These are phyloP conservation scores for Zalaria sp. DNA, from an alignment of 2,329 filamentous ascomycete genomes.

Conservation along the genomic window DNA sequence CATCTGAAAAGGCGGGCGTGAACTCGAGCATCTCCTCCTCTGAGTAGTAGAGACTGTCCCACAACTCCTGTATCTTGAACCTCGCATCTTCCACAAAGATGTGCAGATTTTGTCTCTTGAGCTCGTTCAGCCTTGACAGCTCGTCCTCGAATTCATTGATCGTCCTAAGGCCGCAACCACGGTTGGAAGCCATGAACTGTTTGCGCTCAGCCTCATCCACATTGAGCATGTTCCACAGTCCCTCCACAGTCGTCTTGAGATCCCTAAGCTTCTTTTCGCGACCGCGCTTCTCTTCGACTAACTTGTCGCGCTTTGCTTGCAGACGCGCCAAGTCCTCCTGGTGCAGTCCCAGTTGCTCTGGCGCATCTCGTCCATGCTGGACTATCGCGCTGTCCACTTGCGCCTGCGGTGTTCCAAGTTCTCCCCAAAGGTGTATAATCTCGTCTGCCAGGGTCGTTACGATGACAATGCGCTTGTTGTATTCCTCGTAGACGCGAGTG, in stretches of 20 bases:
- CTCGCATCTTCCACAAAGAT: slow-evolving; percentile 92
- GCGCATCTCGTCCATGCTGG: slow-evolving; percentile 75
- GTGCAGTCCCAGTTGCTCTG: slow-evolving; percentile 87
- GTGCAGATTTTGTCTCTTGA: slow-evolving; percentile 90
- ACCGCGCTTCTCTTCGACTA: slow-evolving; percentile 75
- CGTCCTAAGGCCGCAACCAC: slow-evolving; percentile 77
- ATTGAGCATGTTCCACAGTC: slow-evolving; percentile 76
- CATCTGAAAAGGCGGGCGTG: slow-evolving; percentile 89
- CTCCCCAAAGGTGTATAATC: slow-evolving; percentile 89
- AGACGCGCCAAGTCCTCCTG: slow-evolving; percentile 69
- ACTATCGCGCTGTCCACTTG: slow-evolving; percentile 83
- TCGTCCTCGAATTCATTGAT: slow-evolving; percentile 97
- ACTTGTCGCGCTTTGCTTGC: slow-evolving; percentile 60
- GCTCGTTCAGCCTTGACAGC: slow-evolving; percentile 68
- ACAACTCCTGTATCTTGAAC: slow-evolving; percentile 80
- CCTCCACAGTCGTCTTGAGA: slow-evolving; percentile 63
- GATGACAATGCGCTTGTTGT: slow-evolving; percentile 63
- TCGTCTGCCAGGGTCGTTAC: slow-evolving; percentile 67
- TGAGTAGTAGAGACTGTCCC: slow-evolving; percentile 87
- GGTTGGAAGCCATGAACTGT: slow-evolving; percentile 71
- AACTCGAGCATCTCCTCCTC: slow-evolving; percentile 99
- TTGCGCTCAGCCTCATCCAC: slow-evolving; percentile 74
- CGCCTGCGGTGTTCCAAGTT: slow-evolving; percentile 84
- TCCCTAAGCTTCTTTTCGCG: slow-evolving; percentile 69
- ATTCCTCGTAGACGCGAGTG: slow-evolving; percentile 90